A percentile compares a stretch with the other conserved stretches of the same genome.
Conservation (phyloP, 805 yeast species). For the Kazachstania psychrophila region DNA sequence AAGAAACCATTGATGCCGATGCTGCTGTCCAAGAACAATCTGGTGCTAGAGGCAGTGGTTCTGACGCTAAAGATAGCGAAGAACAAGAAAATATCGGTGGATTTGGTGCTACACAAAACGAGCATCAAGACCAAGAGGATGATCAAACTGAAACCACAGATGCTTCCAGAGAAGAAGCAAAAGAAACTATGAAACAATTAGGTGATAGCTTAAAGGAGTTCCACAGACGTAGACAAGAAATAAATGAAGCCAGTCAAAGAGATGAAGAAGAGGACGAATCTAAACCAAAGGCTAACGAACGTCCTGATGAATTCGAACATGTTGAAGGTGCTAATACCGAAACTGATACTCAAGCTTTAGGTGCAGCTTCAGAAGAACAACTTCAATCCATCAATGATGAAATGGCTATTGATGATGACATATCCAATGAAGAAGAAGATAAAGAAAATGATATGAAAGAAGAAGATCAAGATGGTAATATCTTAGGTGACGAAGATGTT, state of each 20-base stretch:
- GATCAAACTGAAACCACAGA: conserved; percentile 38
- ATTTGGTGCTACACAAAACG: conserved; percentile 44
- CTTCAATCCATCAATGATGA: conserved; percentile 68
- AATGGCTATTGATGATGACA: conserved; percentile 71
- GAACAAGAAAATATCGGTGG: conserved; percentile 64
- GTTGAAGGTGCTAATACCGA: conserved; percentile 71
- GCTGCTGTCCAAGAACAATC: conserved; percentile 51
- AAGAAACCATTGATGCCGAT: conserved; percentile 44
- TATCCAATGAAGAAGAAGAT: conserved; percentile 21
- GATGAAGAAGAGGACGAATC: conserved; percentile 38
- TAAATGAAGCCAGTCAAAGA: conserved; percentile 51
- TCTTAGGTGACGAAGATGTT: conserved; percentile 20
- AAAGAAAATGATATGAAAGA: conserved; percentile 25
- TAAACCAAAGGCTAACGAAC: conserved; percentile 44
- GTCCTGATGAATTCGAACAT: conserved; percentile 82
- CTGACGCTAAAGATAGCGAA: conserved; percentile 42
- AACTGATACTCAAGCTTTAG: conserved; percentile 82
- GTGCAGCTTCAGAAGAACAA: conserved; percentile 78
- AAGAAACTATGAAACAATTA: conserved; percentile 72
- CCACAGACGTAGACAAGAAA: conserved; percentile 83
- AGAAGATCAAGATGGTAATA: conserved; percentile 29
- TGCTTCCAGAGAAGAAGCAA: conserved; percentile 55
- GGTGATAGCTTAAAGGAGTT: conserved; percentile 90
- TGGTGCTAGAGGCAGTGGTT: conserved; percentile 55
- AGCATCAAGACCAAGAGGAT: conserved; percentile 34